phyloP scores from a whole-genome alignment of 2,329 filamentous ascomycete genomes.

The Tothia fuscella region DNA sequence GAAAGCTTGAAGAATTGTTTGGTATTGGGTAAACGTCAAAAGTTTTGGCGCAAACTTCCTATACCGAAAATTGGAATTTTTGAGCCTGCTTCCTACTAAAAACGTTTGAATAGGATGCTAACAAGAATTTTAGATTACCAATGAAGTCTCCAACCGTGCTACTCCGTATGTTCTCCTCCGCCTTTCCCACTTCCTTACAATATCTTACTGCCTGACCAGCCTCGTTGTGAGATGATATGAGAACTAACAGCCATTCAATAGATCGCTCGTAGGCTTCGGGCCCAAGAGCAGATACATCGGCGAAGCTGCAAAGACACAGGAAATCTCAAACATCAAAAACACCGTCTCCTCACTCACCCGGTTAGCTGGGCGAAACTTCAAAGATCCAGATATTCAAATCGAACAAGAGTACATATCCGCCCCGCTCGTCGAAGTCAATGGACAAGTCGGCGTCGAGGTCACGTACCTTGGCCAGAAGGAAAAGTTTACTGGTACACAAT shows the following conservation, averaged over 20 bases:
- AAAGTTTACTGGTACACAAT: constrained; percentile 85
- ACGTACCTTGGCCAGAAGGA: constrained; percentile 90
- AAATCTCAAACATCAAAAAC: constrained; percentile 99
- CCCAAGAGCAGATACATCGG: constrained; percentile 89
- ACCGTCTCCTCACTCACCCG: constrained; percentile 89
- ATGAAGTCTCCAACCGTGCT: constrained; percentile 96
- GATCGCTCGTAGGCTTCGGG: constrained; percentile 88
- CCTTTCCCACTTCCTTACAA: constrained; percentile 9
- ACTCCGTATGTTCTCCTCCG: constrained; percentile 65
- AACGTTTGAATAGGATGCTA: constrained; percentile 17
- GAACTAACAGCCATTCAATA: constrained; percentile 31
- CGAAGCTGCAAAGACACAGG: constrained; percentile 93
- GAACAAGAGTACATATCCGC: constrained; percentile 89
- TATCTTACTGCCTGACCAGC: constrained; percentile 9
- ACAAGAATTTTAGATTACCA: constrained; percentile 62
- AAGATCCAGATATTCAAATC: constrained; percentile 82
- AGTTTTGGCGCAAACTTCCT: constrained; percentile 4
- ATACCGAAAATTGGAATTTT: neutral
- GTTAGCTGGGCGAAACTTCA: constrained; percentile 73
- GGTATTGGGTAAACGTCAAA: neutral
- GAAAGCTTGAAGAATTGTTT: constrained; percentile 1
- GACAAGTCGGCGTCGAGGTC: constrained; percentile 90
- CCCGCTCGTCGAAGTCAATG: constrained; percentile 76
- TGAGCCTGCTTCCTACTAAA: no score
- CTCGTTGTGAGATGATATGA: constrained; percentile 7